Conservation (phyloP, 2,329 filamentous ascomycete genomes). For the Sclerotiophoma versabilis region DNA sequence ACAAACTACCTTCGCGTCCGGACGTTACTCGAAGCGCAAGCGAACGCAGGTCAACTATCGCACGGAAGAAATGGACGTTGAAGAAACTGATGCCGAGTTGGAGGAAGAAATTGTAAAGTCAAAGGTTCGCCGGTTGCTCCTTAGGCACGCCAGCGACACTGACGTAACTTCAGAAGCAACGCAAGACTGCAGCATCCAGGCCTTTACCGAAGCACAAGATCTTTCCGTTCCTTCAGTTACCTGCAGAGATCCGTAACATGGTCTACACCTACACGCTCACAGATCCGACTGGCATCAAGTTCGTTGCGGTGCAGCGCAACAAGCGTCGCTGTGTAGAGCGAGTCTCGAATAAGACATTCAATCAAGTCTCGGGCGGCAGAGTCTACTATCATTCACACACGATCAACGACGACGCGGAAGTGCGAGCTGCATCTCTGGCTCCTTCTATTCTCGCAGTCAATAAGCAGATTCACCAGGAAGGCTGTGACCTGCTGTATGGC, state of each 20-base stretch:
- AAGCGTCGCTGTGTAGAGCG: constrained; percentile 41
- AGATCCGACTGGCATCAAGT: constrained; percentile 36
- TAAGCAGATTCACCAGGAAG: constrained; percentile 41
- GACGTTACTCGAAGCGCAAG: constrained; percentile 46
- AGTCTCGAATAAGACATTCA: constrained; percentile 15
- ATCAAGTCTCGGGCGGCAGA: background rate
- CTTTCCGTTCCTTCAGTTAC: constrained; percentile 46
- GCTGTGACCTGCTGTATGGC: constrained; percentile 35
- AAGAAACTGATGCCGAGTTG: constrained; percentile 27
- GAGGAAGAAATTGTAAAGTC: constrained; percentile 24
- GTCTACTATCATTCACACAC: constrained; percentile 6
- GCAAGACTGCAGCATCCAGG: constrained; percentile 26
- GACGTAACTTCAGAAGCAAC: constrained; percentile 29
- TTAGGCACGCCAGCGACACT: constrained; percentile 5
- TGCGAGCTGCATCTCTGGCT: constrained; percentile 18
- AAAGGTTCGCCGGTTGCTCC: constrained; percentile 33
- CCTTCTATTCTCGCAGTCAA: constrained; percentile 39
- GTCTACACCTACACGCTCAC: constrained; percentile 42
- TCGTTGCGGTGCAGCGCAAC: constrained; percentile 31
- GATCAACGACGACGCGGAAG: constrained; percentile 14
- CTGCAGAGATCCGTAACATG: constrained; percentile 45
- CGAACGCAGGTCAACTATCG: constrained; percentile 41
- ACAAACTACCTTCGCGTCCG: constrained; percentile 24
- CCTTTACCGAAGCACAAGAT: constrained; percentile 40
- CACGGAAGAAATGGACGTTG: constrained; percentile 33